Conservation (phyloP, 345 rosid genomes). For the Populus alba region DNA sequence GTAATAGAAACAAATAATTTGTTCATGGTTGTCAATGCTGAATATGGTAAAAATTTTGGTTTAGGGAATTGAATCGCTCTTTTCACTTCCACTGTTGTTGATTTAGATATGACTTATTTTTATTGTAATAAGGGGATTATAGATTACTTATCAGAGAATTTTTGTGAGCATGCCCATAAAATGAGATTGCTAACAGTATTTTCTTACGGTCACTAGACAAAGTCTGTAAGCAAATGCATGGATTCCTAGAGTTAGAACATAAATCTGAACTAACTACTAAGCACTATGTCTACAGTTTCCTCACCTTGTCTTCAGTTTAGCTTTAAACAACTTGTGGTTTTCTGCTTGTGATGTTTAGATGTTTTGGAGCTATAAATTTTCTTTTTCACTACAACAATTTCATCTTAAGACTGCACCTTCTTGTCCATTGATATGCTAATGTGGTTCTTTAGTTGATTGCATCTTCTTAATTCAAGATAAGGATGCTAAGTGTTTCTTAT, state of each 20-base stretch:
- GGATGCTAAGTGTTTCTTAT: neutral
- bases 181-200: neutral
- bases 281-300: neutral
- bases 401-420: neutral
- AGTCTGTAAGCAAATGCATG: neutral
- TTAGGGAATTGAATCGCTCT: neutral
- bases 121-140: neutral
- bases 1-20: neutral
- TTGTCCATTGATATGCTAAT: neutral
- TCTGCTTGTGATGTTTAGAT: neutral
- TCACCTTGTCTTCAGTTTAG: neutral
- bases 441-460: neutral
- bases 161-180: neutral
- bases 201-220: neutral
- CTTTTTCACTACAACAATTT: neutral
- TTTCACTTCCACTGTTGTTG: neutral
- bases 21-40: neutral
- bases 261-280: neutral
- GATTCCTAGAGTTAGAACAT: neutral
- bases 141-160: neutral
- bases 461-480: neutral
- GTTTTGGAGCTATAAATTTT: neutral
- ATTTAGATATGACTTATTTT: neutral
- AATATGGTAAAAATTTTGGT: neutral
- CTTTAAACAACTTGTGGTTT: no score